A percentile compares a stretch with the other conserved stretches of the same genome.
phyloP scores from a whole-genome alignment of 768 basidiomycete species.

The Cystofilobasidium ferigula region DNA sequence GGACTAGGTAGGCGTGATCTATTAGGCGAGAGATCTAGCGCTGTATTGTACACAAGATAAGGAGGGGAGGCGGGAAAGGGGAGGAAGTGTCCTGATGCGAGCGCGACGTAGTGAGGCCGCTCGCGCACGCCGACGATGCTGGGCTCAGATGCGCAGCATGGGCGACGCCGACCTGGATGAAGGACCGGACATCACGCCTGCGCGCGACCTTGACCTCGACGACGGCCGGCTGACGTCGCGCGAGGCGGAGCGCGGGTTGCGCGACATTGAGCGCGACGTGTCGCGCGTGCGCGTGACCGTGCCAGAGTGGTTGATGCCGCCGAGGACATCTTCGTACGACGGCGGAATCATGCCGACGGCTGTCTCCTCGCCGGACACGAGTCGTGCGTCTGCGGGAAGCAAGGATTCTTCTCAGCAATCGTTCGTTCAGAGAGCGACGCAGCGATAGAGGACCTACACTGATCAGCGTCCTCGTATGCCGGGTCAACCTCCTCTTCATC shows the following conservation, averaged over 20 bases:
- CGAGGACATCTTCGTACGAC: conserved; percentile 46
- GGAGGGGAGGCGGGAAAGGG: too few species aligned
- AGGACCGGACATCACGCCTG: background rate
- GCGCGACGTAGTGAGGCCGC: background rate
- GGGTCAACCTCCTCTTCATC: conserved; percentile 17
- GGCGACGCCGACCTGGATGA: background rate
- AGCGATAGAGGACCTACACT: background rate
- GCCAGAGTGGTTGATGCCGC: background rate
- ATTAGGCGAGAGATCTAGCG: too few species aligned
- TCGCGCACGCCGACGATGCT: background rate
- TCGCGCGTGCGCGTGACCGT: background rate
- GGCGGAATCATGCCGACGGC: conserved; percentile 77
- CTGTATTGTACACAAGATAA: too few species aligned
- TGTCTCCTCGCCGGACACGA: conserved; percentile 71
- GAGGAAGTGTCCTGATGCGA: too few species aligned
- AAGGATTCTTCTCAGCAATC: too few species aligned
- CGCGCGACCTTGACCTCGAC: background rate
- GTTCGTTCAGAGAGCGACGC: conserved; percentile 33
- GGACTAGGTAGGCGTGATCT: too few species aligned
- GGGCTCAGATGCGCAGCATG: background rate
- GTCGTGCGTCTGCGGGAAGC: conserved; percentile 44
- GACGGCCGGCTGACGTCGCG: background rate
- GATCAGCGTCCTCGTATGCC: conserved; percentile 10
- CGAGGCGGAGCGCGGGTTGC: background rate
- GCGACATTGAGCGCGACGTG: conserved; percentile 1